Conservation (phyloP, 345 rosid species). For the Clarkia xantiana region DNA sequence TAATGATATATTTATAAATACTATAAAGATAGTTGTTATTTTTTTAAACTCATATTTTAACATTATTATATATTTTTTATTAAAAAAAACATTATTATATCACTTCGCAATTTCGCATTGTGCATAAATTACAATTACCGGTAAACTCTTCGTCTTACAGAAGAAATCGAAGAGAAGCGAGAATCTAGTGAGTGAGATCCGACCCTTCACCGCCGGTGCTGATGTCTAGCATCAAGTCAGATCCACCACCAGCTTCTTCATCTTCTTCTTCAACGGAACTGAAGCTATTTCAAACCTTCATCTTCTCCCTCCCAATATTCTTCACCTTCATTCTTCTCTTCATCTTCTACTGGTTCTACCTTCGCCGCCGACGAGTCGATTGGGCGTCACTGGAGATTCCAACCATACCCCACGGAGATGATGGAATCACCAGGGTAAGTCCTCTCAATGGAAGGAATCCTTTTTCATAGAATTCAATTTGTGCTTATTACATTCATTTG, state of each 20-base stretch:
- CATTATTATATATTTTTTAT: no score
- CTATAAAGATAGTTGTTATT: no score
- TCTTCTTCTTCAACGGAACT: slow-evolving; percentile 28
- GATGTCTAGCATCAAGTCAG: no score
- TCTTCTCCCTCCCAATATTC: slow-evolving; percentile 66
- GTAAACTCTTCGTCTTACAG: no score
- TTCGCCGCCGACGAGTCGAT: slow-evolving; percentile 57
- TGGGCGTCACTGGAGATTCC: slow-evolving; percentile 57
- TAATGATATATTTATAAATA: no score
- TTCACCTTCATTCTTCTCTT: slow-evolving; percentile 62
- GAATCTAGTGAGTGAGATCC: no score
- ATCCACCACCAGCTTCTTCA: background rate
- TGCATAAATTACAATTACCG: no score
- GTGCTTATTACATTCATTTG: background rate
- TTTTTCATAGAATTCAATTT: background rate
- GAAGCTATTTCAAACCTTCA: slow-evolving; percentile 65
- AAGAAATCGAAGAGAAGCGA: no score
- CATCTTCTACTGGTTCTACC: slow-evolving; percentile 64
- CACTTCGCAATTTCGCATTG: no score
- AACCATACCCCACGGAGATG: slow-evolving; percentile 11
- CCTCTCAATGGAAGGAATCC: slow-evolving; percentile 3
- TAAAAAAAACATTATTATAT: no score
- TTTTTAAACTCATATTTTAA: no score
- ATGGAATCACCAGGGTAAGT: slow-evolving; percentile 20
- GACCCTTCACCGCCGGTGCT: no score